These are phyloP conservation scores for Aquilaria agallochum DNA, from an alignment of 441 rosid genomes.

Conservation along the genomic window DNA sequence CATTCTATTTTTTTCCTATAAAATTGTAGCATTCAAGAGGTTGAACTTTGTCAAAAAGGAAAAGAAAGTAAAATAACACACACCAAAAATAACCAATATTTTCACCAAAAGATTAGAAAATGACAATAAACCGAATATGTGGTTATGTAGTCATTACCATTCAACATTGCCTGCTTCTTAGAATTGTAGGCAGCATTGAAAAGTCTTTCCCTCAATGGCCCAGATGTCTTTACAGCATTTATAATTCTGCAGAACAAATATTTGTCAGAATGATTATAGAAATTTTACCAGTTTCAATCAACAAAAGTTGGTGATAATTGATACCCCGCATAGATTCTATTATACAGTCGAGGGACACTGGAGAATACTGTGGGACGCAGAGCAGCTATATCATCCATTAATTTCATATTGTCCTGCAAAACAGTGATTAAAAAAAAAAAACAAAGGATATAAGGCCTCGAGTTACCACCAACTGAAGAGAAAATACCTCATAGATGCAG, in stretches of 20 bases:
- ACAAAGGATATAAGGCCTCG: constrained; percentile 12
- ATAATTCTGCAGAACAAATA: constrained; percentile 53
- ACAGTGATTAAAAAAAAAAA: constrained; percentile 3
- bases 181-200: constrained; percentile 96
- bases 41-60: background rate
- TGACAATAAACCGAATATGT: constrained; percentile 2
- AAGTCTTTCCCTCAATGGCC: constrained; percentile 76
- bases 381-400: constrained; percentile 92
- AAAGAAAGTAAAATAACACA: background rate
- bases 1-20: too few relatives aligned
- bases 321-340: constrained; percentile 92
- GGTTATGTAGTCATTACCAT: constrained; percentile 45
- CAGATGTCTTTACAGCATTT: constrained; percentile 87
- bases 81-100: background rate
- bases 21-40: background rate
- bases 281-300: constrained; percentile 14
- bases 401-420: constrained; percentile 85
- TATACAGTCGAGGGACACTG: constrained; percentile 96
- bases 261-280: constrained; percentile 10
- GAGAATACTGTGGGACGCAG: constrained; percentile 91
- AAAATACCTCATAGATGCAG: constrained; percentile 7
- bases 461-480: constrained; percentile 7
- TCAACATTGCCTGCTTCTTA: constrained; percentile 89
- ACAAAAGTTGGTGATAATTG: constrained; percentile 10
- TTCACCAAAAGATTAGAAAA: background rate